Conservation (phyloP, 169 alveolate genomes). For the Perkinsus olseni region DNA sequence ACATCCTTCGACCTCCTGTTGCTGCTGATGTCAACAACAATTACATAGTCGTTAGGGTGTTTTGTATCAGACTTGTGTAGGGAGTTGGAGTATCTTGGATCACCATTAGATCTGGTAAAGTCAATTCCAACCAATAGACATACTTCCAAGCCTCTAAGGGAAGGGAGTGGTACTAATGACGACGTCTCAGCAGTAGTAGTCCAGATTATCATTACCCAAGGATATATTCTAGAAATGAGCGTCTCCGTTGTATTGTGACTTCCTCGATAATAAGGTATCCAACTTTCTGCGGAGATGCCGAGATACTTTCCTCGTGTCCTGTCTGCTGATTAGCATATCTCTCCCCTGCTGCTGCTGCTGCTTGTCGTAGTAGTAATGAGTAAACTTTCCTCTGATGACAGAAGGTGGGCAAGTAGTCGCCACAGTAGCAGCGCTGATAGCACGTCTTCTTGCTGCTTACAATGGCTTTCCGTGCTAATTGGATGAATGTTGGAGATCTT, state of each 20-base stretch:
- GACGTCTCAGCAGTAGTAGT: too few species aligned
- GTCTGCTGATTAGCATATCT: too few species aligned
- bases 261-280: not conserved
- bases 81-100: constrained; percentile 40
- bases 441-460: not conserved
- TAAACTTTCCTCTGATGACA: too few species aligned
- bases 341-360: too few species aligned
- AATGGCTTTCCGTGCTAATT: not conserved
- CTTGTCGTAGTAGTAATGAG: too few species aligned
- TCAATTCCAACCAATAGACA: constrained; percentile 48
- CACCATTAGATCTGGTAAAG: constrained; percentile 61
- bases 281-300: not conserved
- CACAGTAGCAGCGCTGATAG: too few species aligned
- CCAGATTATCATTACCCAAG: constrained; percentile 20
- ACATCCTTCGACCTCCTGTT: too few species aligned
- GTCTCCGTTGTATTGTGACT: not conserved
- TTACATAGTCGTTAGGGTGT: constrained; percentile 28
- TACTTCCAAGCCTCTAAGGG: constrained; percentile 37
- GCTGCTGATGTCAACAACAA: not conserved
- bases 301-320: too few species aligned
- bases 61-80: constrained; percentile 30
- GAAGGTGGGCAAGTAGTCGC: too few species aligned
- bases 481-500: not conserved
- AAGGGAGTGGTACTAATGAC: not conserved
- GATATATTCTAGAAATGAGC: constrained; percentile 52